phyloP scores from a whole-genome alignment of 116 monocot species.

The Iris pallida region DNA sequence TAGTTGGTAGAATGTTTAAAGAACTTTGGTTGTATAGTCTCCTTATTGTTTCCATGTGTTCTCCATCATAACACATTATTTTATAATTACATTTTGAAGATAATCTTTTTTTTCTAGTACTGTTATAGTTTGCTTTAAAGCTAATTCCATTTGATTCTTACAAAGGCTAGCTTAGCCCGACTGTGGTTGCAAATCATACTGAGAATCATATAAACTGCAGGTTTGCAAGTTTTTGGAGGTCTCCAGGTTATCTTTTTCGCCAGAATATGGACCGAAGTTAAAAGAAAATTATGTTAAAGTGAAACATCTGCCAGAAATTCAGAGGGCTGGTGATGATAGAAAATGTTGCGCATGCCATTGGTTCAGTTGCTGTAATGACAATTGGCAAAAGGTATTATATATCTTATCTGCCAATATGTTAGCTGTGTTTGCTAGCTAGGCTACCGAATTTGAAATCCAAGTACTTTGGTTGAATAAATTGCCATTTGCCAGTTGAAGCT shows the following conservation, averaged over 20 bases:
- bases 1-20: too few species aligned
- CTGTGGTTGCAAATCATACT: neutral
- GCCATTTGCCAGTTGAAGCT: too few species aligned
- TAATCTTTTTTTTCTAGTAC: neutral
- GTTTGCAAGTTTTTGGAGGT: slow-evolving; percentile 99
- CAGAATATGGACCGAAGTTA: slow-evolving; percentile 93
- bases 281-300: slow-evolving; percentile 89
- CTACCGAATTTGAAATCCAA: neutral
- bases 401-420: neutral
- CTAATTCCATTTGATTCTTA: too few species aligned
- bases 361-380: slow-evolving; percentile 81
- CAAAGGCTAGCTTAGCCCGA: neutral
- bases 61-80: neutral
- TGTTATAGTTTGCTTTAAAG: neutral
- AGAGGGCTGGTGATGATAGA: slow-evolving; percentile 28
- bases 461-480: too few species aligned
- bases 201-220: slow-evolving; percentile 30
- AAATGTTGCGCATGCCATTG: slow-evolving; percentile 56
- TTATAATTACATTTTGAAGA: neutral
- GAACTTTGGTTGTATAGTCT: too few species aligned
- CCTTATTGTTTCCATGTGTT: neutral
- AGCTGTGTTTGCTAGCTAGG: neutral
- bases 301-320: slow-evolving; percentile 76
- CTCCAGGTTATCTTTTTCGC: slow-evolving; percentile 81
- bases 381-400: slow-evolving; percentile 82